Evolutionary conservation across 768 basidiomycete species (phyloP), one percentile per base, ranked within the genome.

Genomic region (Phanerodontia chrysosporium): DNA sequence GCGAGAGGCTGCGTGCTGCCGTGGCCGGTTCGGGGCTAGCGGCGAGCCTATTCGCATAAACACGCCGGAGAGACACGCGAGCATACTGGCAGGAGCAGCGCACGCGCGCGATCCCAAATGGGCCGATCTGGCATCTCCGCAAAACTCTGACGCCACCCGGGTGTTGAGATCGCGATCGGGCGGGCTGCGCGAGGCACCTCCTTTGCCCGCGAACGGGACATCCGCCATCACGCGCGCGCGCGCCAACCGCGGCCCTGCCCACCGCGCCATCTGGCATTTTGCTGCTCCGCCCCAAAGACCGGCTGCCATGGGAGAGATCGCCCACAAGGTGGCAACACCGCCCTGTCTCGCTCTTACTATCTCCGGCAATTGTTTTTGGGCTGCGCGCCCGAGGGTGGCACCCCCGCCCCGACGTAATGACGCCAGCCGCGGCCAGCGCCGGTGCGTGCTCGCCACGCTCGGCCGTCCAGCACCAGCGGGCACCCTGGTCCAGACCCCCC

Each of bases 161-260:
- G 3, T 58, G 57, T 36, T 49, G 30, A 58, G 49, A 51, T 58
- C n/a, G 4, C 25, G 57, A 58, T 58, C 32, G 32, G 7, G 32
- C 32, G 32, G 13, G 6, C 56, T 57, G 45, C 44, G 45, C 45
- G 46, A n/a, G 30, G 16, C 10, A 3, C 22, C 25, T 56, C 44
- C 21, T 16, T 32, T 22, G 45, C 46, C 3, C 14, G 35, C 22
- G 12, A 21, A 30, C 14, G 29, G 35, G 42, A 24, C 25, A 53
- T 53, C 52, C 39, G 52, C n/a, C 22, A n/a, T 28, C 48, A 49
- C 25, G 24, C 24, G 16, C 18, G 24, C 21, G n/a, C 14, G 24
- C 14, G 16, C 10, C 24, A 1, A 25, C 45, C 21, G 24, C 48
- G 24, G 16, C 24, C 22, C 48, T 18, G 48, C 48, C 24, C 48